phyloP scores from a whole-genome alignment of 2,329 filamentous ascomycete genomes.

The Elsinoe australis region DNA sequence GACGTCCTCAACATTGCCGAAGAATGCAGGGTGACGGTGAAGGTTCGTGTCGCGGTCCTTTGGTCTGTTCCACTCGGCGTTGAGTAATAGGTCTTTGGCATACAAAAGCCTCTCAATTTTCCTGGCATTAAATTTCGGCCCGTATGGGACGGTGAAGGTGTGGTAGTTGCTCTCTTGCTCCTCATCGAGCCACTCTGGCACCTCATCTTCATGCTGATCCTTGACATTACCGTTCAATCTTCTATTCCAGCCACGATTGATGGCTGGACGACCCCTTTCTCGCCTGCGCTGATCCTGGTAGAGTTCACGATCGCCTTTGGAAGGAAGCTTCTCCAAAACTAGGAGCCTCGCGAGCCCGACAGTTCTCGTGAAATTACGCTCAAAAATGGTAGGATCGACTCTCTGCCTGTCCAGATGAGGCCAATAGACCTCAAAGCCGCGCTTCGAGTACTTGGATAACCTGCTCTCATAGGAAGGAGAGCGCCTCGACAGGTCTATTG shows the following conservation, averaged over 20 bases:
- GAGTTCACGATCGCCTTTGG: conserved; percentile 55
- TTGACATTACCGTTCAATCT: conserved; percentile 65
- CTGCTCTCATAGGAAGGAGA: conserved; percentile 85
- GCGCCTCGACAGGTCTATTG: conserved; percentile 67
- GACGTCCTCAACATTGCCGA: conserved; percentile 66
- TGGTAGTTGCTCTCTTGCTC: conserved; percentile 74
- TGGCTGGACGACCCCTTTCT: conserved; percentile 61
- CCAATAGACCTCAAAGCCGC: conserved; percentile 81
- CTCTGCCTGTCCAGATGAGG: conserved; percentile 63
- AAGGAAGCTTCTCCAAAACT: conserved; percentile 71
- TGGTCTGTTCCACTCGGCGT: conserved; percentile 77
- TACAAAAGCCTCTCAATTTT: conserved; percentile 77
- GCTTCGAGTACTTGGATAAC: conserved; percentile 74
- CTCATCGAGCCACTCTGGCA: conserved; percentile 73
- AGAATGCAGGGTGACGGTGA: conserved; percentile 80
- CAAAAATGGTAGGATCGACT: conserved; percentile 79
- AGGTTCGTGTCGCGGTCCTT: conserved; percentile 68
- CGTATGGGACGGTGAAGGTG: conserved; percentile 58
- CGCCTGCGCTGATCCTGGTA: conserved; percentile 63
- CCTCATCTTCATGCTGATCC: conserved; percentile 66
- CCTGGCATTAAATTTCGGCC: conserved; percentile 47
- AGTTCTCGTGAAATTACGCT: conserved; percentile 68
- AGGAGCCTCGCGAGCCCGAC: conserved; percentile 71
- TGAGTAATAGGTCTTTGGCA: conserved; percentile 71
- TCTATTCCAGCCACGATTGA: conserved; percentile 39